These are phyloP conservation scores for Senecio squalidus DNA, from an alignment of 140 eudicot species.

Conservation along the genomic window DNA sequence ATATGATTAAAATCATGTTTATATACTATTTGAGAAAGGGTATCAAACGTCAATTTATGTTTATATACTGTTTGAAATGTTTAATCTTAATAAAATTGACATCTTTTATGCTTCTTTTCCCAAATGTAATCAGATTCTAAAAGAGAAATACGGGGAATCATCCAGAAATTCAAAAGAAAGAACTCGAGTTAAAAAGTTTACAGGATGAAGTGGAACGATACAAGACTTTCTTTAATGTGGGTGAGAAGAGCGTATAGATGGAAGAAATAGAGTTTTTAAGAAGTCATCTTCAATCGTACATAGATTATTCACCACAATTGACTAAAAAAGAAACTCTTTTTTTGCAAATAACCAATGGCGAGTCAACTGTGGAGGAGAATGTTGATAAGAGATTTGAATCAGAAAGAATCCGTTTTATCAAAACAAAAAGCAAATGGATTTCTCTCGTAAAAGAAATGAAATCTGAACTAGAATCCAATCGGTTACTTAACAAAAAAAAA, in stretches of 20 bases:
- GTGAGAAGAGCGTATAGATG: constrained; percentile 77
- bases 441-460: constrained; percentile 64
- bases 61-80: no score
- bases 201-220: constrained; percentile 71
- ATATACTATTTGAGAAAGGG: no score
- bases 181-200: constrained; percentile 54
- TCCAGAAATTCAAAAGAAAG: constrained; percentile 68
- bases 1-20: background rate
- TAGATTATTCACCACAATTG: constrained; percentile 54
- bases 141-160: constrained; percentile 80
- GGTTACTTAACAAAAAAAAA: constrained; percentile 43
- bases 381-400: constrained; percentile 60
- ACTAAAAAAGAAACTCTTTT: constrained; percentile 38
- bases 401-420: constrained; percentile 60
- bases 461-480: constrained; percentile 54
- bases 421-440: constrained; percentile 80
- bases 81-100: no score
- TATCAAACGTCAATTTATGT: no score
- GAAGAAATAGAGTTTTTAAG: constrained; percentile 88
- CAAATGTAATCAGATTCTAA: constrained; percentile 43
- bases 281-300: constrained; percentile 67
- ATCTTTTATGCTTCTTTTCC: background rate
- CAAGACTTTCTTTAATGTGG: constrained; percentile 71
- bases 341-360: constrained; percentile 45
- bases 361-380: constrained; percentile 32